Evolutionary conservation across 768 basidiomycete species (phyloP).

Genomic region (Tylopilus subfusipes): DNA sequence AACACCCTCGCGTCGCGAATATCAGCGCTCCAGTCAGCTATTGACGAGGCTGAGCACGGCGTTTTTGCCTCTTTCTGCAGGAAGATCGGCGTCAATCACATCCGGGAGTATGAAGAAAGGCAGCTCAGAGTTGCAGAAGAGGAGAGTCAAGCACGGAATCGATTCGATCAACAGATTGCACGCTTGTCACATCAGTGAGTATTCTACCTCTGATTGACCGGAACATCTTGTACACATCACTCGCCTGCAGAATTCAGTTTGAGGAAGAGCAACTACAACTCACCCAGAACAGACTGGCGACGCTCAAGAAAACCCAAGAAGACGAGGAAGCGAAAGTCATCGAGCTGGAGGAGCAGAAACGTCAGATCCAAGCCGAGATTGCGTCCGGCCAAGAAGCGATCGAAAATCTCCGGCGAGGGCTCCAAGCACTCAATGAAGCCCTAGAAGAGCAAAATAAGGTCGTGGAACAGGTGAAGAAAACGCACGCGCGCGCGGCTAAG

Average conservation of each 20-base stretch:
- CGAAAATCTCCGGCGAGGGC: slow-evolving; percentile 54
- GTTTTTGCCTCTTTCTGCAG: slow-evolving; percentile 77
- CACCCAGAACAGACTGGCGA: slow-evolving; percentile 58
- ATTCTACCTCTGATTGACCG: slow-evolving; percentile 18
- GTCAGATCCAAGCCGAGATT: slow-evolving; percentile 56
- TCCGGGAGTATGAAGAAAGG: slow-evolving; percentile 91
- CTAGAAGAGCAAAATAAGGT: slow-evolving; percentile 70
- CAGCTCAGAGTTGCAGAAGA: slow-evolving; percentile 87
- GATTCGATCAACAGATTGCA: slow-evolving; percentile 83
- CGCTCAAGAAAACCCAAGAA: slow-evolving; percentile 48
- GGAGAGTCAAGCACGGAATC: slow-evolving; percentile 77
- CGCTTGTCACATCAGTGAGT: slow-evolving; percentile 78
- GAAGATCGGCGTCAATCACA: slow-evolving; percentile 72
- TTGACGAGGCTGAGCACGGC: slow-evolving; percentile 77
- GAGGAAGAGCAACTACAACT: slow-evolving; percentile 70
- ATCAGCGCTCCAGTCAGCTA: slow-evolving; percentile 46
- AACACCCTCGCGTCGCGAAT: slow-evolving; percentile 53
- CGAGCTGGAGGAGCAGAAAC: slow-evolving; percentile 54
- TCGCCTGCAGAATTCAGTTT: slow-evolving; percentile 61
- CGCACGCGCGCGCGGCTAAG: slow-evolving; percentile 65
- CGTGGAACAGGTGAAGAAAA: slow-evolving; percentile 75
- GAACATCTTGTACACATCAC: slow-evolving; percentile 2
- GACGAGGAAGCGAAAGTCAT: slow-evolving; percentile 53
- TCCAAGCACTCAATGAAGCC: slow-evolving; percentile 55
- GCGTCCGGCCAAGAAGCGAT: slow-evolving; percentile 53